Conservation (phyloP, 805 yeast species). For the Wickerhamiella shivajii region DNA sequence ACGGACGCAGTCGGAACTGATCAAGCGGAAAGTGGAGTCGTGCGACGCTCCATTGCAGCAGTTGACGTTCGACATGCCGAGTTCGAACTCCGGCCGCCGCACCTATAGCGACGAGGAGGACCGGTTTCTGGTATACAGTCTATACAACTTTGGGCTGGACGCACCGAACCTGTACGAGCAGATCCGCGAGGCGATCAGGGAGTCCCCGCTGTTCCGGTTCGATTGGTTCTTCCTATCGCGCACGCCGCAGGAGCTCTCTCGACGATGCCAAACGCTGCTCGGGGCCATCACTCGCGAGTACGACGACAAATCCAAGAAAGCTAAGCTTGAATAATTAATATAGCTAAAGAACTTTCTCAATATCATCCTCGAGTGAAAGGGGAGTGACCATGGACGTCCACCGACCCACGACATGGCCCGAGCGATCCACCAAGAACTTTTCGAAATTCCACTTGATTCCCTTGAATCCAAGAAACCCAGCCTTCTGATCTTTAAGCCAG, state of each 20-base stretch:
- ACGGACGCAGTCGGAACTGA: constrained; percentile 59
- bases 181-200: constrained; percentile 59
- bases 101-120: constrained; percentile 83
- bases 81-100: constrained; percentile 46
- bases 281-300: constrained; percentile 60
- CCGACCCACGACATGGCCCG: constrained; percentile 46
- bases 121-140: constrained; percentile 65
- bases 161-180: constrained; percentile 63
- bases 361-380: constrained; percentile 36
- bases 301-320: too few species aligned
- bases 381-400: constrained; percentile 61
- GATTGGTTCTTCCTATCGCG: constrained; percentile 81
- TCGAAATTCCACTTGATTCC: constrained; percentile 73
- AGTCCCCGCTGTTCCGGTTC: constrained; percentile 64
- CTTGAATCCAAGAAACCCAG: constrained; percentile 48
- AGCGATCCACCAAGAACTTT: constrained; percentile 45
- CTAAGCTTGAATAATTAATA: too few species aligned
- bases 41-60: constrained; percentile 72
- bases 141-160: constrained; percentile 70
- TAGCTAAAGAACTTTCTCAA: constrained; percentile 37
- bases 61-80: constrained; percentile 54
- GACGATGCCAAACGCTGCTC: constrained; percentile 70
- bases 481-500: constrained; percentile 53
- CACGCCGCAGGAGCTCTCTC: constrained; percentile 57
- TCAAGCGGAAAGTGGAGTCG: constrained; percentile 57